These are phyloP conservation scores for Penicillium daleae DNA, from an alignment of 495 filamentous ascomycete genomes.

Conservation along the genomic window DNA sequence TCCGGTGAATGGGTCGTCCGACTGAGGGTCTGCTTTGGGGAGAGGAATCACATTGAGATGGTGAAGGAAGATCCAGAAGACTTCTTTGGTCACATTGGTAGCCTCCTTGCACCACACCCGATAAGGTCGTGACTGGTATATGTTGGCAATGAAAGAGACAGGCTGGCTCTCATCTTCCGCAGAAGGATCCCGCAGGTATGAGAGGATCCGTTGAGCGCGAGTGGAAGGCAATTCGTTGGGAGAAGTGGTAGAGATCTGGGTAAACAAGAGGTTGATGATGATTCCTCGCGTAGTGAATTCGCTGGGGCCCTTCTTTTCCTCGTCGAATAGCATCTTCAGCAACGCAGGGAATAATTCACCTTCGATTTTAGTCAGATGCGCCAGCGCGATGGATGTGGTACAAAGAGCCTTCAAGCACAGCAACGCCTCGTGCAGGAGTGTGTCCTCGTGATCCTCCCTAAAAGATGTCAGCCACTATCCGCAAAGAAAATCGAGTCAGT, in stretches of 20 bases:
- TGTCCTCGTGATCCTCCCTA: slow-evolving; percentile 96
- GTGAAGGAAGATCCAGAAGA: slow-evolving; percentile 99
- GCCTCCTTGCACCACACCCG: slow-evolving; percentile 93
- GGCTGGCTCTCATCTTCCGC: slow-evolving; percentile 74
- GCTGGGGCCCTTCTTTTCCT: slow-evolving; percentile 94
- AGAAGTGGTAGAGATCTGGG: slow-evolving; percentile 68
- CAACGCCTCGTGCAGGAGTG: slow-evolving; percentile 85
- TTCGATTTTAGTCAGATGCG: slow-evolving; percentile 80
- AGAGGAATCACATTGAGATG: slow-evolving; percentile 82
- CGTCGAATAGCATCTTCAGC: slow-evolving; percentile 88
- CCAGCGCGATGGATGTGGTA: slow-evolving; percentile 82
- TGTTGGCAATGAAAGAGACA: slow-evolving; percentile 83
- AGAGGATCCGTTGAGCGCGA: slow-evolving; percentile 70
- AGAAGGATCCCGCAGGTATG: slow-evolving; percentile 80
- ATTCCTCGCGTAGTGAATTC: slow-evolving; percentile 92
- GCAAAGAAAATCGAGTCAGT: not conserved
- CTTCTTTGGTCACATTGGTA: slow-evolving; percentile 91
- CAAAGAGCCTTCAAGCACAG: slow-evolving; percentile 94
- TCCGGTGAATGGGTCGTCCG: slow-evolving; percentile 34
- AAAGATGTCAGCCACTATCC: slow-evolving; percentile 17
- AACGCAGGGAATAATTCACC: slow-evolving; percentile 82
- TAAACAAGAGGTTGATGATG: slow-evolving; percentile 83
- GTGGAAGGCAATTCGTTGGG: slow-evolving; percentile 52
- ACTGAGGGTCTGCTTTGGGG: slow-evolving; percentile 34
- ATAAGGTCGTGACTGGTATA: slow-evolving; percentile 86